Conservation (phyloP, 805 yeast genomes). For the Naumovozyma castellii region DNA sequence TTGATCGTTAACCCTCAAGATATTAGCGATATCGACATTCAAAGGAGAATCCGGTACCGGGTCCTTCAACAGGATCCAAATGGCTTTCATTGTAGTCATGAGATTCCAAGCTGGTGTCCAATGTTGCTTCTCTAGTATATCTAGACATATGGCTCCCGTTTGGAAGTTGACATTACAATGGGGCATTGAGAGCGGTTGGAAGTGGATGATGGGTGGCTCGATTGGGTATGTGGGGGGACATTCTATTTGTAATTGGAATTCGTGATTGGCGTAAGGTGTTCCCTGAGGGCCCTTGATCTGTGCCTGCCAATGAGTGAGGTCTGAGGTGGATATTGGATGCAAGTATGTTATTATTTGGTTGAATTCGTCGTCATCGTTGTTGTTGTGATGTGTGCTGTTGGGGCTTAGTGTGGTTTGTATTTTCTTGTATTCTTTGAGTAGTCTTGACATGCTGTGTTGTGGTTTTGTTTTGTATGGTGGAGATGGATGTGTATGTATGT, state of each 20-base stretch:
- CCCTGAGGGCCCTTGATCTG: constrained; percentile 42
- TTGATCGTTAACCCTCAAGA: constrained; percentile 40
- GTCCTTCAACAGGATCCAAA: constrained; percentile 45
- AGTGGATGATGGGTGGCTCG: constrained; percentile 47
- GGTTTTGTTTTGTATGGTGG: neutral
- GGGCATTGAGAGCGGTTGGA: constrained; percentile 32
- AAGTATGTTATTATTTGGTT: constrained; percentile 29
- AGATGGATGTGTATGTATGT: neutral
- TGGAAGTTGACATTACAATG: constrained; percentile 43
- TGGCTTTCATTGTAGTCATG: constrained; percentile 45
- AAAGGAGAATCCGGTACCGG: constrained; percentile 69
- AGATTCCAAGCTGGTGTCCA: constrained; percentile 77
- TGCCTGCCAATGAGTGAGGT: constrained; percentile 45
- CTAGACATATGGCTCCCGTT: constrained; percentile 65
- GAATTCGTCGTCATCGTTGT: neutral
- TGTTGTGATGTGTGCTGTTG: neutral
- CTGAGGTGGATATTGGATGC: constrained; percentile 36
- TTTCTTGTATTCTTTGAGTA: constrained; percentile 14
- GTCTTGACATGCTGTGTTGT: constrained; percentile 8
- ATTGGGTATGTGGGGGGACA: constrained; percentile 46
- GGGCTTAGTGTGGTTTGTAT: constrained; percentile 5
- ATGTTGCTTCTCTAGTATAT: constrained; percentile 41
- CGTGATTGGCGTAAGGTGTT: constrained; percentile 44
- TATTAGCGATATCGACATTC: constrained; percentile 58
- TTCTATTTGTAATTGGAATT: constrained; percentile 40